Percentiles rank a stretch among this genome's conserved stretches.
phyloP scores from a whole-genome alignment of 768 basidiomycete genomes.

The Boletus rex-veris region DNA sequence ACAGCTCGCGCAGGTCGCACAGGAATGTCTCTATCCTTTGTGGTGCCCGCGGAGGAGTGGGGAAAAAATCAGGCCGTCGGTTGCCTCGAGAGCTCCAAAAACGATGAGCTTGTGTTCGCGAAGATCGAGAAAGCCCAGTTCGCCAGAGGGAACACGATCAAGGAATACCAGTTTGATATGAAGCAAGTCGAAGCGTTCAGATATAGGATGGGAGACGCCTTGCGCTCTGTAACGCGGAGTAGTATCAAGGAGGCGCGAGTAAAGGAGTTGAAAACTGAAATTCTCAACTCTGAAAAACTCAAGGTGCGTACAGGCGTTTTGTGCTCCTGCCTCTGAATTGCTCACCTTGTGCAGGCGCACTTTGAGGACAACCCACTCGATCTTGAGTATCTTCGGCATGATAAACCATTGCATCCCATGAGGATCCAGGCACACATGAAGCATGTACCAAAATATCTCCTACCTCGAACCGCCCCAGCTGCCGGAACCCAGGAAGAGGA shows the following conservation, averaged over 20 bases:
- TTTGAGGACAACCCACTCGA: slow-evolving; percentile 97
- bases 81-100: slow-evolving; percentile 60
- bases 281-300: slow-evolving; percentile 92
- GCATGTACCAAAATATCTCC: slow-evolving; percentile 88
- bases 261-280: slow-evolving; percentile 90
- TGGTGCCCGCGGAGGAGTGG: slow-evolving; percentile 67
- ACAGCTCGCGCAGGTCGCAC: slow-evolving; percentile 95
- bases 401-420: slow-evolving; percentile 89
- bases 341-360: slow-evolving; percentile 63
- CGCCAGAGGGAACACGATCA: slow-evolving; percentile 51
- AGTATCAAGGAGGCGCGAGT: slow-evolving; percentile 87
- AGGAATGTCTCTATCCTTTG: slow-evolving; percentile 87
- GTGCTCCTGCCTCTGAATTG: not conserved
- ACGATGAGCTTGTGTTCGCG: slow-evolving; percentile 63
- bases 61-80: slow-evolving; percentile 75
- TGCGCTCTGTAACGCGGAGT: slow-evolving; percentile 82
- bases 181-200: slow-evolving; percentile 96
- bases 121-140: slow-evolving; percentile 77
- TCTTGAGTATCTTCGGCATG: slow-evolving; percentile 88
- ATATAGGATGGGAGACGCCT: slow-evolving; percentile 96
- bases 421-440: slow-evolving; percentile 93
- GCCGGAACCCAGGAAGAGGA: slow-evolving; percentile 35
- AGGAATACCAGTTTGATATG: slow-evolving; percentile 94
- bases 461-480: slow-evolving; percentile 67
- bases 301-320: slow-evolving; percentile 55